These are phyloP conservation scores for Fusarium scirpi DNA, from an alignment of 2,329 filamentous ascomycete genomes.

Conservation along the genomic window DNA sequence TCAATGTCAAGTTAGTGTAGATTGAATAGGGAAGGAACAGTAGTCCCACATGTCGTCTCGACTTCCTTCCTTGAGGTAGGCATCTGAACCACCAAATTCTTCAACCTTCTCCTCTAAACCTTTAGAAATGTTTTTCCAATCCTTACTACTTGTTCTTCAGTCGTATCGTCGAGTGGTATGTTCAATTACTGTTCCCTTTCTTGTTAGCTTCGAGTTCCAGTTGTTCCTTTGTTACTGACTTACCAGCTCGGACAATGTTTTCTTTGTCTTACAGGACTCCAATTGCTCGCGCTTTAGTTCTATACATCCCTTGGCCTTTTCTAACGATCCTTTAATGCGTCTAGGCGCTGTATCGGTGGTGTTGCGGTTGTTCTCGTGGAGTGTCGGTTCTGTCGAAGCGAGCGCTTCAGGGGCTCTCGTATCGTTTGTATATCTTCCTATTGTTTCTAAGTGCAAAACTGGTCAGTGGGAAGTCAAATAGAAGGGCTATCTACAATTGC, in stretches of 20 bases:
- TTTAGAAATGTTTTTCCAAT: rapidly evolving
- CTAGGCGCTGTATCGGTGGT: rapidly evolving
- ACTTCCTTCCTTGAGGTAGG: background rate
- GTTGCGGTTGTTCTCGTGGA: background rate
- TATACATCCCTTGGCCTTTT: background rate
- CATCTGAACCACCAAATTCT: background rate
- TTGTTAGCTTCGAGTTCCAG: background rate
- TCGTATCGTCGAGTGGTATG: background rate
- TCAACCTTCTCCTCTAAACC: rapidly evolving
- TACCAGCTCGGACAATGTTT: background rate
- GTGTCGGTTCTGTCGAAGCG: background rate
- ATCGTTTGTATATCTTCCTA: background rate
- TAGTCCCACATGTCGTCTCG: constrained; percentile 8
- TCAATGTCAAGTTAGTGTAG: background rate
- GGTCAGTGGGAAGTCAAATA: background rate
- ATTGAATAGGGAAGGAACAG: background rate
- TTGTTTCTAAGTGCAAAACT: background rate
- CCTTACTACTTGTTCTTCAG: rapidly evolving
- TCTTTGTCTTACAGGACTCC: background rate
- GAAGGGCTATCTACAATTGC: rapidly evolving
- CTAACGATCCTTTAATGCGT: rapidly evolving
- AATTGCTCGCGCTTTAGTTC: background rate
- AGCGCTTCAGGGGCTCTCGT: background rate
- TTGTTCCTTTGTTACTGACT: constrained; percentile 1
- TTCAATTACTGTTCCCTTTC: background rate